Percentiles rank a stretch among this genome's conserved stretches.
These are phyloP conservation scores for Penicillium taxi DNA, from an alignment of 495 filamentous ascomycete genomes.

Conservation along the genomic window DNA sequence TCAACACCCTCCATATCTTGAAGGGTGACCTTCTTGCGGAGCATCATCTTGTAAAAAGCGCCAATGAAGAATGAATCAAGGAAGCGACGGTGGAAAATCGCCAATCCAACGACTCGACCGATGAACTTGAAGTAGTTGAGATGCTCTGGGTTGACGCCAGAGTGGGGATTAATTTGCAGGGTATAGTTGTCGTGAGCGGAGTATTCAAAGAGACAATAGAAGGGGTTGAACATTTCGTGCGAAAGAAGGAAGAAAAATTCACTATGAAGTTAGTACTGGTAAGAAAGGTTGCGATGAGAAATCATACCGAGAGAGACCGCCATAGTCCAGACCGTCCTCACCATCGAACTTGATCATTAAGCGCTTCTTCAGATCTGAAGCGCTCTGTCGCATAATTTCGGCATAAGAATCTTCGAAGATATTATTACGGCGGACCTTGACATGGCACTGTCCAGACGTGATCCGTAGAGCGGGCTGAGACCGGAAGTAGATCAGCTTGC, in stretches of 20 bases:
- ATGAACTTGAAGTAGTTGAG: slow-evolving; percentile 99
- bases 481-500: slow-evolving; percentile 98
- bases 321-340: slow-evolving; percentile 96
- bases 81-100: slow-evolving; percentile 97
- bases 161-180: slow-evolving; percentile 98
- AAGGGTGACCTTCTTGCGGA: slow-evolving; percentile 83
- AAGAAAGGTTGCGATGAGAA: background rate
- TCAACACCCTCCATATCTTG: slow-evolving; percentile 99
- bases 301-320: slow-evolving; percentile 77
- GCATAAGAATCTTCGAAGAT: slow-evolving; percentile 99
- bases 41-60: slow-evolving; percentile 99
- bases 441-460: slow-evolving; percentile 91
- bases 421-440: slow-evolving; percentile 91
- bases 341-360: slow-evolving; percentile 99
- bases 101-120: slow-evolving; percentile 90
- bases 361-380: slow-evolving; percentile 94
- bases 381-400: slow-evolving; percentile 93
- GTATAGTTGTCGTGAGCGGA: slow-evolving; percentile 99
- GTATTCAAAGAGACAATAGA: slow-evolving; percentile 99
- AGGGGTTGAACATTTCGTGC: slow-evolving; percentile 99
- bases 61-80: slow-evolving; percentile 99
- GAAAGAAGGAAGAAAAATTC: slow-evolving; percentile 99
- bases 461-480: slow-evolving; percentile 95
- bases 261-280: slow-evolving; percentile 40
- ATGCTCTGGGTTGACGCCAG: slow-evolving; percentile 98